Percentiles rank a stretch among this genome's conserved stretches.
Conservation (phyloP, 2,329 filamentous ascomycete species). For the Botrytis paeoniae region DNA sequence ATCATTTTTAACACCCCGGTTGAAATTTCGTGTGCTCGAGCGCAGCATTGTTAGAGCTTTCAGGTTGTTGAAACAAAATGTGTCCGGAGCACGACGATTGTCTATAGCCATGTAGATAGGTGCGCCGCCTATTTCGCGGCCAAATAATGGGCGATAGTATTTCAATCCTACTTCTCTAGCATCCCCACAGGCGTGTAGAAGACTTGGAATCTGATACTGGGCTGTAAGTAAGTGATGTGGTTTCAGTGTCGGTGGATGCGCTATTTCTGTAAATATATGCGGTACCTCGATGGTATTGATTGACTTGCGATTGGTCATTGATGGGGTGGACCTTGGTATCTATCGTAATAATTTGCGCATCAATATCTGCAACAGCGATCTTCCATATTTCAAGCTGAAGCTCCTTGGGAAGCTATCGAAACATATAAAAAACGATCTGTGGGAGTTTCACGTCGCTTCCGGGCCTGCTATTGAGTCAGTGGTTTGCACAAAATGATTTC, state of each 20-base stretch:
- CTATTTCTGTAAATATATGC: not conserved
- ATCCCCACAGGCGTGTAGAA: not conserved
- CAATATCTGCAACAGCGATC: not conserved
- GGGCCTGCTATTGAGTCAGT: not conserved
- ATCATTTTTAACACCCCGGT: not conserved
- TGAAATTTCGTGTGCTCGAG: not conserved
- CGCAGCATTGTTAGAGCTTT: not conserved
- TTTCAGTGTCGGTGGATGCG: not conserved
- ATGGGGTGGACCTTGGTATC: not conserved
- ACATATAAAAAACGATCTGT: not conserved
- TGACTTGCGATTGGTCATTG: not conserved
- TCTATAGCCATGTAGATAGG: not conserved
- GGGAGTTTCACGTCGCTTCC: not conserved
- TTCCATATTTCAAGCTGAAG: slow-evolving; percentile 1
- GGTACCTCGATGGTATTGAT: not conserved
- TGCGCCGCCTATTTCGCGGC: not conserved
- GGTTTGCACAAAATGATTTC: not conserved
- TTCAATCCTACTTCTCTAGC: not conserved
- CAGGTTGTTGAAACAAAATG: not conserved
- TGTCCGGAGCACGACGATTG: not conserved
- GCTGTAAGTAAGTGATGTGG: not conserved
- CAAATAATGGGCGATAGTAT: not conserved
- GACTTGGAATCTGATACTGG: not conserved
- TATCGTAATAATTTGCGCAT: not conserved
- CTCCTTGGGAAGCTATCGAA: not conserved